Base-by-base conservation (phyloP, 2,329 filamentous ascomycete species). In the Venturia nashicola region DNA sequence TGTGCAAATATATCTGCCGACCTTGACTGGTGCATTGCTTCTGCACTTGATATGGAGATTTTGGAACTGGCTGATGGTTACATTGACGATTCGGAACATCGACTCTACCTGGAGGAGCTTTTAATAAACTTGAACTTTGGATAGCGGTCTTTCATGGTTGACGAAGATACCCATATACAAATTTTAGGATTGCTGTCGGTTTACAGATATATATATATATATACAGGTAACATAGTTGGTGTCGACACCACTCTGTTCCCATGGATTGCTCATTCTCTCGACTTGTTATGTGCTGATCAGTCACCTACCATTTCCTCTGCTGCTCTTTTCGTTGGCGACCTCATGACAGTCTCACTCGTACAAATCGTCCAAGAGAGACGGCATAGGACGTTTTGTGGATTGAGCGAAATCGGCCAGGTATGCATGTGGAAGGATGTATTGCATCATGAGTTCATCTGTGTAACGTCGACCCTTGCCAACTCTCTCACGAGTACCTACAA, bases 1-100 rank as follows among this genome's bases (percentile, higher is more conserved):
- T 61, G 54, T 79, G 64, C 75, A 76, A 65, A 76, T 80, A 9
- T 77, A 78, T 62, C 67, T 75, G 32, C 78, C 78, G 0, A 65
- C 73, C 18, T 70, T 62, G 59, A 23, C 63, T 2, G 43, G 42
- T 40, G 63, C 66, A 6, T 66, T 78, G 66, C 67, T 79, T 8
- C 70, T 70, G 5, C 71, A 71, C 54, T 68, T 73, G 12, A 39
- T 70, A 36, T 69, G 72, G 51, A 71, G 71, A 64, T 61, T 75
- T n/a, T 61, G 71, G 20, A 69, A 72, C 62, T 65, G 61, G 61
- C 23, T 55, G 0, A 20, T 55, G 23, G 23, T 63, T 18, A 34
- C 61, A 9, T 27, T 59, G 44, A 34, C 60, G 14, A 8, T 57
- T 57, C 51, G 51, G 5, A 36, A 57, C 39, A 20, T 57, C 51